Conservation (phyloP, 1,284 basidiomycete species). For the Ceratorhiza oryzae-sativae region DNA sequence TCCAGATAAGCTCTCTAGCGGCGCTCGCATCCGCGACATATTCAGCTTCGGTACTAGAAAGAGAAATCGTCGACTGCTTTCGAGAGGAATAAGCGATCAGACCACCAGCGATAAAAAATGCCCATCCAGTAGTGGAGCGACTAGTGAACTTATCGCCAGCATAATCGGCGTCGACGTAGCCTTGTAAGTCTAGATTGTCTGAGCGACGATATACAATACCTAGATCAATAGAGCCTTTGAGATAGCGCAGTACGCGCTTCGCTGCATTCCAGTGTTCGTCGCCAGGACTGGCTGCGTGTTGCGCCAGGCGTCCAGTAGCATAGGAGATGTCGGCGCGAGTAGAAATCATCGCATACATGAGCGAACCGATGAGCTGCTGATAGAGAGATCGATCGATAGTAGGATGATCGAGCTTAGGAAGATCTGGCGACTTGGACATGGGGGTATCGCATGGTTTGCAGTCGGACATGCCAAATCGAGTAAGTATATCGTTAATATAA, state of each 20-base stretch:
- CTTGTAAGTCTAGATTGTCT: neutral
- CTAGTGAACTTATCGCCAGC: conserved; percentile 12
- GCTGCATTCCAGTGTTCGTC: conserved; percentile 46
- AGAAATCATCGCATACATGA: conserved; percentile 44
- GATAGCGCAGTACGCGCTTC: conserved; percentile 47
- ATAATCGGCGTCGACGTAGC: conserved; percentile 5
- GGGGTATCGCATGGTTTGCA: conserved; percentile 40
- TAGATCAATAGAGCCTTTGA: conserved; percentile 53
- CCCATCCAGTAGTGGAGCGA: conserved; percentile 13
- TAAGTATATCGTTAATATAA: conserved; percentile 35
- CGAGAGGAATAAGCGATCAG: conserved; percentile 39
- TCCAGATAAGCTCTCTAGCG: conserved; percentile 48
- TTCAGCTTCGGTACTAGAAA: conserved; percentile 52
- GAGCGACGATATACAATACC: conserved; percentile 39
- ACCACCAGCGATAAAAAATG: neutral
- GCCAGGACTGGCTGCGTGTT: conserved; percentile 45
- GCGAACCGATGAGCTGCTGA: conserved; percentile 43
- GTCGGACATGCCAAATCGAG: conserved; percentile 23
- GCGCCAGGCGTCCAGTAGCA: conserved; percentile 44
- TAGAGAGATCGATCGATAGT: conserved; percentile 24
- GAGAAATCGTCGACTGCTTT: conserved; percentile 48
- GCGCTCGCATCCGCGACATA: conserved; percentile 50
- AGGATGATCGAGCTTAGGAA: neutral
- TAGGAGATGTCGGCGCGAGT: conserved; percentile 49
- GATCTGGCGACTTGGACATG: neutral